phyloP scores from a whole-genome alignment of 2,329 filamentous ascomycete genomes.

The Corniculantispora saksenae region DNA sequence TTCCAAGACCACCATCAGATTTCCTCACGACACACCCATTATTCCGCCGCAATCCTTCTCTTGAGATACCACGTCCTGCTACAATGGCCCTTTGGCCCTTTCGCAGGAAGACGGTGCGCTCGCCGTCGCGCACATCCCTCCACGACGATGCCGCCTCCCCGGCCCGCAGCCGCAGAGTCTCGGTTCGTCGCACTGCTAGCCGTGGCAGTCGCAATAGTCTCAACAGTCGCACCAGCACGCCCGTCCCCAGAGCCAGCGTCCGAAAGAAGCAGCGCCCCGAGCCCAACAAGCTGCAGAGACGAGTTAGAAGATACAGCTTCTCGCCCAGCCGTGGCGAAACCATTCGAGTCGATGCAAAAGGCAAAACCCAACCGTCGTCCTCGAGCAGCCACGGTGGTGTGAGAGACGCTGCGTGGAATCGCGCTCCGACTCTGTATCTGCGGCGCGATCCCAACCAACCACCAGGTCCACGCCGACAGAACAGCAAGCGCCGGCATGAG shows the following conservation, averaged over 20 bases:
- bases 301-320: slow-evolving; percentile 60
- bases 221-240: slow-evolving; percentile 37
- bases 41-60: not conserved
- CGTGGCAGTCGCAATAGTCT: slow-evolving; percentile 27
- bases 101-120: slow-evolving; percentile 65
- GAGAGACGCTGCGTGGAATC: slow-evolving; percentile 30
- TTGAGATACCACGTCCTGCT: not conserved
- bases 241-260: slow-evolving; percentile 27
- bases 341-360: slow-evolving; percentile 43
- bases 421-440: slow-evolving; percentile 55
- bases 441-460: slow-evolving; percentile 58
- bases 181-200: not conserved
- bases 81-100: slow-evolving; percentile 26
- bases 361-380: slow-evolving; percentile 17
- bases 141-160: slow-evolving; percentile 48
- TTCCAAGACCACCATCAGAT: not conserved
- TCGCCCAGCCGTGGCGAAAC: slow-evolving; percentile 60
- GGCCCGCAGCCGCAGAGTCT: not conserved
- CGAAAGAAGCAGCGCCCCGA: slow-evolving; percentile 48
- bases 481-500: slow-evolving; percentile 74
- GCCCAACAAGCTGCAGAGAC: slow-evolving; percentile 49
- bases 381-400: slow-evolving; percentile 20
- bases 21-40: slow-evolving; percentile 5
- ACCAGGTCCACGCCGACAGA: slow-evolving; percentile 64
- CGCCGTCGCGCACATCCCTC: slow-evolving; percentile 56